Evolutionary conservation across 169 alveolate genomes (phyloP).

Genomic region (Plasmodium gallinaceum): DNA sequence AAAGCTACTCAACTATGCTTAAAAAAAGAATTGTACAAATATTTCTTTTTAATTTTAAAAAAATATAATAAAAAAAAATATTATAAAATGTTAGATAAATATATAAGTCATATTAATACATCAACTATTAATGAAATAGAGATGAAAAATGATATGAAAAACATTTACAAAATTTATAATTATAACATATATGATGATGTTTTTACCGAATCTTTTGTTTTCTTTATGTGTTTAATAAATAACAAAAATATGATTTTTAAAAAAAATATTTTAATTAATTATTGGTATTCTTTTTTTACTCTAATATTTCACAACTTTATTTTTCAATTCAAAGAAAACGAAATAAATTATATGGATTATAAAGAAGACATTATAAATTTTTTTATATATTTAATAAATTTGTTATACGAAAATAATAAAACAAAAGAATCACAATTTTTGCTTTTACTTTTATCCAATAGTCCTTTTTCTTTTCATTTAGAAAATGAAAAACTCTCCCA

Average conservation of each 20-base stretch:
- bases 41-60: conserved; percentile 59
- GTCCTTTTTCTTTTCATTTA: conserved; percentile 21
- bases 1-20: conserved; percentile 45
- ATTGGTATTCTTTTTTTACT: conserved; percentile 44
- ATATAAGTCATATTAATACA: conserved; percentile 29
- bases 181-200: conserved; percentile 31
- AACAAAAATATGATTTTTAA: conserved; percentile 38
- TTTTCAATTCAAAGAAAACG: conserved; percentile 43
- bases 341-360: conserved; percentile 24
- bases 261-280: conserved; percentile 24
- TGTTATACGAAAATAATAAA: conserved; percentile 7
- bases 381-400: conserved; percentile 33
- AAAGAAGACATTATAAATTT: conserved; percentile 30
- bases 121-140: conserved; percentile 34
- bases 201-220: conserved; percentile 38
- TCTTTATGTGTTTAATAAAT: conserved; percentile 45
- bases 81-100: conserved; percentile 39
- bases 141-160: conserved; percentile 20
- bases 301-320: conserved; percentile 47
- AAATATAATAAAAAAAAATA: conserved; percentile 60
- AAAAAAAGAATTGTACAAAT: conserved; percentile 35
- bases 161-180: conserved; percentile 57
- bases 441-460: conserved; percentile 7
- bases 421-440: conserved; percentile 46
- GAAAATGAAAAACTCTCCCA: no score